Evolutionary conservation across 2,329 filamentous ascomycete genomes (phyloP), one percentile per base, ranked within the genome.

Genomic region (Aureobasidium sp.): DNA sequence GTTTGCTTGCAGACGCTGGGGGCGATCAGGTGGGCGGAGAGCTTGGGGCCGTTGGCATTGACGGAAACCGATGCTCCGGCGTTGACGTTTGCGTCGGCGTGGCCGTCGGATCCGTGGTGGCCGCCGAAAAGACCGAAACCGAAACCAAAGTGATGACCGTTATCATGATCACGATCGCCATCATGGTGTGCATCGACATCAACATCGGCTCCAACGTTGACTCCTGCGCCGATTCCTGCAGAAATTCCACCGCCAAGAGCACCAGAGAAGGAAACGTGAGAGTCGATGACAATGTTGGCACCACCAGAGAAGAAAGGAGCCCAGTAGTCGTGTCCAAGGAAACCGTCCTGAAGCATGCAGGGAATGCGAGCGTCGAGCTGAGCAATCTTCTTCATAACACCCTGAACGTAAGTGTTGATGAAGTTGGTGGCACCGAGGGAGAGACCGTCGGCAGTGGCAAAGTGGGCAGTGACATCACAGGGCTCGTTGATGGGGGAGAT

Each of bases 321-420:
- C 70, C 70, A 72, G 65, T 62, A 71, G 25, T 60, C 43, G 23
- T 60, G 67, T 23, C 65, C 63, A 40, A 64, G 61, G 65, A 70
- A 72, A 61, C 61, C 62, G 53, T 68, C 71, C 60, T 73, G 70
- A 8, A 73, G 57, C 69, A 73, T 71, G 29, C 70, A 54, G 15
- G 71, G 70, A 54, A 73, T 71, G 31, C 65, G 64, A 15, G 50
- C 62, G 60, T 72, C 66, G 47, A 68, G 60, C 29, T 66, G 64
- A 11, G 53, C 62, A 23, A 69, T 64, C 23, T 64, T 64, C 27
- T 64, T 54, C 29, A 72, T 40, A 25, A 67, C 67, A 45, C 67
- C 70, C 45, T 70, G 62, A 42, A 74, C 66, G 64, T 74, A 74
- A 10, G 65, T 69, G 27, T 65, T 63, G 13, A 73, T 65, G 68